Conservation (phyloP, 495 filamentous ascomycete species). For the Aeminium ludgeri region DNA sequence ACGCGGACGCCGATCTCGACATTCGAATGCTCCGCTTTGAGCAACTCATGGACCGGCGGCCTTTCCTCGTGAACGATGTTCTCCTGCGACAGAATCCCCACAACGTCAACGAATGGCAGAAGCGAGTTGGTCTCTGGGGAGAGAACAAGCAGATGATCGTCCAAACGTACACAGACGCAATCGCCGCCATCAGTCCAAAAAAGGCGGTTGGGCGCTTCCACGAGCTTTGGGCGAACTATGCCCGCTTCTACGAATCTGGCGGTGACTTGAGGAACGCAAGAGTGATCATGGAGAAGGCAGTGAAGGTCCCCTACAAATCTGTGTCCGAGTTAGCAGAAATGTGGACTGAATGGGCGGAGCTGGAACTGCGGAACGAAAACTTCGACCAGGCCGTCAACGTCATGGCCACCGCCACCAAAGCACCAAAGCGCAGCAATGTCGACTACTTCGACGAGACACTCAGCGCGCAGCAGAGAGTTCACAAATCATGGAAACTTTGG, state of each 20-base stretch:
- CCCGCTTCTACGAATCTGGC: constrained; percentile 88
- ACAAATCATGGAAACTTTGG: constrained; percentile 99
- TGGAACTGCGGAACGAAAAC: constrained; percentile 90
- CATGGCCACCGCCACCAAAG: constrained; percentile 93
- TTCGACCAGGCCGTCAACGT: constrained; percentile 87
- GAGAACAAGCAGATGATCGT: constrained; percentile 83
- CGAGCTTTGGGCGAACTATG: constrained; percentile 92
- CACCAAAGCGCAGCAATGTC: constrained; percentile 83
- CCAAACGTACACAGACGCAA: constrained; percentile 88
- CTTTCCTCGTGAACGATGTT: constrained; percentile 95
- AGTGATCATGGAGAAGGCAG: constrained; percentile 91
- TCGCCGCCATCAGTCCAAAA: constrained; percentile 82
- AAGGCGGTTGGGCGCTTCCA: constrained; percentile 89
- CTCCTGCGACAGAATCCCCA: constrained; percentile 88
- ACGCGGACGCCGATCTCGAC: constrained; percentile 89
- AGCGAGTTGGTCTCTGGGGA: constrained; percentile 86
- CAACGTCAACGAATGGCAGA: constrained; percentile 95
- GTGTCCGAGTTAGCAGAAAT: constrained; percentile 90
- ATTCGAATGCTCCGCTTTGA: constrained; percentile 97
- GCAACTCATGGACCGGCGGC: constrained; percentile 90
- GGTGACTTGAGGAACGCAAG: constrained; percentile 72
- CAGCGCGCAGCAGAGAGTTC: constrained; percentile 85
- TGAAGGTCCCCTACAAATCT: constrained; percentile 92
- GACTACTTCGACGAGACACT: constrained; percentile 97
- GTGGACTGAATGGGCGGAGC: constrained; percentile 98